A percentile compares a stretch with the other conserved stretches of the same genome.
Conservation (phyloP, 176 grass and related monocot species). For the Musa beccarii region DNA sequence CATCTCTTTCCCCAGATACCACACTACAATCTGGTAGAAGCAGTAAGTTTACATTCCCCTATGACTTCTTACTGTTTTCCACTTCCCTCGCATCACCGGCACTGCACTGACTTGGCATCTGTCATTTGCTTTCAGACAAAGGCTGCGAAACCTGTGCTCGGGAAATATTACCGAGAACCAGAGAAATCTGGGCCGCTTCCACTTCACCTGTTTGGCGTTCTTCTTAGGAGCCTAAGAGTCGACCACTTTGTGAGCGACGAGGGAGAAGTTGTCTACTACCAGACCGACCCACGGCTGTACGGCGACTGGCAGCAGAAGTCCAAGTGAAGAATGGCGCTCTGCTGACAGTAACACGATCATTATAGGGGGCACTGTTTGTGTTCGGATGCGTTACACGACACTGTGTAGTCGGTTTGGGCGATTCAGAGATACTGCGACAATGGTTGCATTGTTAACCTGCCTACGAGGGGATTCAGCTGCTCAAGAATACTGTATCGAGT, state of each 20-base stretch:
- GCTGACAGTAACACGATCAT: too few species aligned
- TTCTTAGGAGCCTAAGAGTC: conserved; percentile 66
- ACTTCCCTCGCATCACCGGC: background rate
- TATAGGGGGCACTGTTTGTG: too few species aligned
- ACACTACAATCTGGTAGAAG: too few species aligned
- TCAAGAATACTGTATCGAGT: too few species aligned
- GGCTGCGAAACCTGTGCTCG: conserved; percentile 61
- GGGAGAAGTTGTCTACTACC: conserved; percentile 77
- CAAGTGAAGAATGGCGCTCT: background rate
- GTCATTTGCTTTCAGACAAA: conserved; percentile 34
- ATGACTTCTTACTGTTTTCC: background rate
- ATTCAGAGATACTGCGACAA: too few species aligned
- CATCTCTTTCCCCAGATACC: too few species aligned
- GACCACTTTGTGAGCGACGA: conserved; percentile 86
- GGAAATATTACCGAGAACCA: conserved; percentile 63
- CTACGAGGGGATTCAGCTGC: too few species aligned
- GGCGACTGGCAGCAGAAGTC: conserved; percentile 5
- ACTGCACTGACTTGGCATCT: background rate
- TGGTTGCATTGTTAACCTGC: too few species aligned
- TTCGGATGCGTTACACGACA: too few species aligned
- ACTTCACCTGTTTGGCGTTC: conserved; percentile 39
- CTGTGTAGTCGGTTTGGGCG: too few species aligned
- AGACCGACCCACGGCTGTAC: conserved; percentile 39
- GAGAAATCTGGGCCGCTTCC: conserved; percentile 70
- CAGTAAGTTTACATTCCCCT: background rate